phyloP scores from a whole-genome alignment of 257 asterid genomes.

The Lycium ferocissimum region DNA sequence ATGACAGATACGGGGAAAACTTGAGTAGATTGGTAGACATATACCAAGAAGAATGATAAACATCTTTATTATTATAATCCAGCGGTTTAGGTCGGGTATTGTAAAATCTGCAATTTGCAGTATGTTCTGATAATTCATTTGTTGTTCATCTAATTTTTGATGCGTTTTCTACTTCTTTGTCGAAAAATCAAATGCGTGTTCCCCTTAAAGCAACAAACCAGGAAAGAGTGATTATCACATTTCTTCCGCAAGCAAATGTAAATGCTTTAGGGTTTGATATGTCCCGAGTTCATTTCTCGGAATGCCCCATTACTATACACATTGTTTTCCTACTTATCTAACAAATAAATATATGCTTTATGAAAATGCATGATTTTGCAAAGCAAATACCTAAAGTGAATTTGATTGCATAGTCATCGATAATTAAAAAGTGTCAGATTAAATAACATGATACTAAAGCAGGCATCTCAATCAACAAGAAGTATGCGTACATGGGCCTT shows the following conservation, averaged over 20 bases:
- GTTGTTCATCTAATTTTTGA: not conserved
- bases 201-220: not conserved
- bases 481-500: not conserved
- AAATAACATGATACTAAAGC: not conserved
- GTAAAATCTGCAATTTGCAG: not conserved
- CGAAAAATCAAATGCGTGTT: not conserved
- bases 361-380: not conserved
- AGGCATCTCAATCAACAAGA: not conserved
- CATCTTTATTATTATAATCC: not conserved
- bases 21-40: not conserved
- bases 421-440: not conserved
- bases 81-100: not conserved
- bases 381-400: not conserved
- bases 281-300: slow-evolving; percentile 87
- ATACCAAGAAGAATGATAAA: not conserved
- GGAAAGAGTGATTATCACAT: not conserved
- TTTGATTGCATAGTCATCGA: slow-evolving; percentile 15
- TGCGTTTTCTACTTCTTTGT: not conserved
- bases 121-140: slow-evolving; percentile 3
- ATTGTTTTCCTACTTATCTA: not conserved
- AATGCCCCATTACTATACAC: slow-evolving; percentile 53
- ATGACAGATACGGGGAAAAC: not conserved
- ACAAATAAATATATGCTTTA: not conserved
- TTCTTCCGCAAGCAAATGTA: too few species aligned
- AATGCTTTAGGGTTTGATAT: slow-evolving; percentile 63